phyloP scores from a whole-genome alignment of 805 yeast species.

The Brettanomyces sp. region DNA sequence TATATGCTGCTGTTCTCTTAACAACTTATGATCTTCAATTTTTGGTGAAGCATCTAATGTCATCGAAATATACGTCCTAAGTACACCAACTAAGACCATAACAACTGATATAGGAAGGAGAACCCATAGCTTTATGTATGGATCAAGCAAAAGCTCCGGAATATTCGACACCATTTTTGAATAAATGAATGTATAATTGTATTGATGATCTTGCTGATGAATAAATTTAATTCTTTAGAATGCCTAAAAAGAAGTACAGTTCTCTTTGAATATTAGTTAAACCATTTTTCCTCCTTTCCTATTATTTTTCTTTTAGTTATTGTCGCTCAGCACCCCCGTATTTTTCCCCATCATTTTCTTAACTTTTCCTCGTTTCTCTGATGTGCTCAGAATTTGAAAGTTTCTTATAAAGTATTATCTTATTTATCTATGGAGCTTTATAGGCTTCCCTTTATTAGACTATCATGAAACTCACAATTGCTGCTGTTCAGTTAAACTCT shows the following conservation, averaged over 20 bases:
- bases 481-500: slow-evolving; percentile 63
- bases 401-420: not conserved
- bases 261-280: too few relatives aligned
- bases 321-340: too few relatives aligned
- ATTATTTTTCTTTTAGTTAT: too few relatives aligned
- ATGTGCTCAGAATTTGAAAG: not conserved
- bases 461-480: slow-evolving; percentile 44
- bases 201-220: not conserved
- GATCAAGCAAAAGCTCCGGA: slow-evolving; percentile 64
- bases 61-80: slow-evolving; percentile 59
- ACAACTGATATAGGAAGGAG: slow-evolving; percentile 80
- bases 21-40: slow-evolving; percentile 37
- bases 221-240: not conserved
- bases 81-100: slow-evolving; percentile 79
- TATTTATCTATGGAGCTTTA: not conserved
- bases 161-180: slow-evolving; percentile 3
- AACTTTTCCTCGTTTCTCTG: not conserved
- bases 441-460: not conserved
- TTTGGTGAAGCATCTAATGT: slow-evolving; percentile 53
- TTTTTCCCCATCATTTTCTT: not conserved
- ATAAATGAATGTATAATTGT: not conserved
- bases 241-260: not conserved
- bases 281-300: too few relatives aligned
- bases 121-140: slow-evolving; percentile 82
- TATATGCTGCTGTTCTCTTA: slow-evolving; percentile 59